Evolutionary conservation across 306 rosid genomes (phyloP).

Genomic region (Cucurbita maxima): DNA sequence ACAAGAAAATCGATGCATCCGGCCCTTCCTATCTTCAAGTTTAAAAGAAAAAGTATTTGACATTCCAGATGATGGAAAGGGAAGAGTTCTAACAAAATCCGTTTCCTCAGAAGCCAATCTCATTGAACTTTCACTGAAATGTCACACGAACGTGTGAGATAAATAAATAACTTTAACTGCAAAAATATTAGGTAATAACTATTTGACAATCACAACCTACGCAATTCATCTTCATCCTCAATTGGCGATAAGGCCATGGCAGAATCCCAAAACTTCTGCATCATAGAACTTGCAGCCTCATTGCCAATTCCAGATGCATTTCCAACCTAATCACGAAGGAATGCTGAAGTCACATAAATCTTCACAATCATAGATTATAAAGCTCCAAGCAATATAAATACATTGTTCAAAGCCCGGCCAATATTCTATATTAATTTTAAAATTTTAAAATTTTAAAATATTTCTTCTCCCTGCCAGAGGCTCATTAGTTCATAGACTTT

Average conservation of each 20-base stretch:
- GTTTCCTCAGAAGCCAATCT: slow-evolving; percentile 66
- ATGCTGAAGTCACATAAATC: background rate
- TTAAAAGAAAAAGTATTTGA: slow-evolving; percentile 1
- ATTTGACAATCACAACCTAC: slow-evolving; percentile 33
- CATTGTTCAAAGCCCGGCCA: background rate
- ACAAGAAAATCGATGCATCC: slow-evolving; percentile 11
- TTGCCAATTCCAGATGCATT: slow-evolving; percentile 36
- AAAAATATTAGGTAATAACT: background rate
- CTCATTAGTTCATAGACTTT: background rate
- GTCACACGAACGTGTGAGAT: background rate
- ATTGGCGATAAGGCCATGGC: slow-evolving; percentile 60
- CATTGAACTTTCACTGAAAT: slow-evolving; percentile 58
- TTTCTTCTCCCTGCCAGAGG: background rate
- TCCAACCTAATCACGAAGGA: slow-evolving; percentile 48
- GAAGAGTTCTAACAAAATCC: slow-evolving; percentile 36
- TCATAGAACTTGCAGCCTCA: slow-evolving; percentile 63
- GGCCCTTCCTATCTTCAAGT: slow-evolving; percentile 9
- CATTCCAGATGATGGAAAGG: slow-evolving; percentile 22
- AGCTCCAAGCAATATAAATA: background rate
- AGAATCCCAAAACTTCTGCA: slow-evolving; percentile 96
- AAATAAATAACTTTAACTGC: background rate
- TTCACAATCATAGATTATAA: background rate
- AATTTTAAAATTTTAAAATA: background rate
- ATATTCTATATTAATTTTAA: background rate
- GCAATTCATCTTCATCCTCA: slow-evolving; percentile 63